A percentile compares a stretch with the other conserved stretches of the same genome.
Evolutionary conservation across 805 yeast genomes (phyloP).

Genomic region (Clavispora asparagi): DNA sequence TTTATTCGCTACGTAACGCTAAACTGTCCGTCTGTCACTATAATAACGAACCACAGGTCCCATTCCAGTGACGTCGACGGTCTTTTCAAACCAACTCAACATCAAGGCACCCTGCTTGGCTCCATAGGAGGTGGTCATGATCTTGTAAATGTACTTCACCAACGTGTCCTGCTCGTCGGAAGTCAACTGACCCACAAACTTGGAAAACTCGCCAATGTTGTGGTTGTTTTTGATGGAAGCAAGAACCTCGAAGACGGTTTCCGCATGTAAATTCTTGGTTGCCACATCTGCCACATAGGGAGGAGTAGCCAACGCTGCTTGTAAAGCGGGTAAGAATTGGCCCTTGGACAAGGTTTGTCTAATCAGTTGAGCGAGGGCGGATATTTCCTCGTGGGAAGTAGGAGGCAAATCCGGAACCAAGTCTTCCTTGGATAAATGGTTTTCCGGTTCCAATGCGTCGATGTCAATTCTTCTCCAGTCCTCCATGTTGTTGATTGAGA

Average conservation of each 20-base stretch:
- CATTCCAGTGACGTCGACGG: conserved; percentile 77
- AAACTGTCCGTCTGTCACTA: conserved; percentile 80
- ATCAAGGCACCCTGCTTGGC: conserved; percentile 83
- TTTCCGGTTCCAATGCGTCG: conserved; percentile 85
- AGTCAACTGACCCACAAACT: conserved; percentile 53
- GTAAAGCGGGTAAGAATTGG: conserved; percentile 61
- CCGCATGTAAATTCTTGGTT: conserved; percentile 42
- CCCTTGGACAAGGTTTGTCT: conserved; percentile 68
- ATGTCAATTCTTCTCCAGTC: conserved; percentile 95
- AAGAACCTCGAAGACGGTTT: conserved; percentile 64
- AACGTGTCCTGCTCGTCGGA: conserved; percentile 69
- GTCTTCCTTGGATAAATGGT: conserved; percentile 58
- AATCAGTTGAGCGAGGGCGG: conserved; percentile 48
- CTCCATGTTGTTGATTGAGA: conserved; percentile 34
- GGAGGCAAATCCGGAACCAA: conserved; percentile 50
- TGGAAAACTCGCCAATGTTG: conserved; percentile 61
- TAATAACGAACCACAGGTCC: conserved; percentile 85
- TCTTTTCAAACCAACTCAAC: conserved; percentile 88
- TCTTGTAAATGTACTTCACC: conserved; percentile 79
- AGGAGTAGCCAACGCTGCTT: conserved; percentile 59
- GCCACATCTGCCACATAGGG: conserved; percentile 75
- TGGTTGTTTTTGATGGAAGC: conserved; percentile 46
- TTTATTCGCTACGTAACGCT: conserved; percentile 2
- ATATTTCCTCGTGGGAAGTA: conserved; percentile 46
- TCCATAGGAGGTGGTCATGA: conserved; percentile 73